Conservation (phyloP, 352 stramenopile species). For the Phytophthora macrochlamydospora region DNA sequence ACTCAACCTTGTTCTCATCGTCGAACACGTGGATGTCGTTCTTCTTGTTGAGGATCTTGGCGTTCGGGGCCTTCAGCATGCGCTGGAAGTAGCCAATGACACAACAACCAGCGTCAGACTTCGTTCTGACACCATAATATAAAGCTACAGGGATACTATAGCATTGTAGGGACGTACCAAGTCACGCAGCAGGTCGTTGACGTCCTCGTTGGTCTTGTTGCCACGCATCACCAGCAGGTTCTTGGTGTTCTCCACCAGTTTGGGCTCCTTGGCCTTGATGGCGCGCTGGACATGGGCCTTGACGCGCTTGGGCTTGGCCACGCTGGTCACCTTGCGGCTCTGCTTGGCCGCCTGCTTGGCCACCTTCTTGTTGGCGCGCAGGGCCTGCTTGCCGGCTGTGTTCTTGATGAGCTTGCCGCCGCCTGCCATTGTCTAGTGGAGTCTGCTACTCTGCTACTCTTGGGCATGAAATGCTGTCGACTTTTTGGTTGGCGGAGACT, state of each 20-base stretch:
- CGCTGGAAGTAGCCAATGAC: constrained; percentile 38
- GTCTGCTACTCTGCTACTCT: constrained; percentile 5
- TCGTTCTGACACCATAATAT: too few relatives aligned
- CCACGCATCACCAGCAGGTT: constrained; percentile 87
- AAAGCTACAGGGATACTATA: too few relatives aligned
- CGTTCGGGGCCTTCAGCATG: constrained; percentile 87
- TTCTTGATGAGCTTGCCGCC: constrained; percentile 72
- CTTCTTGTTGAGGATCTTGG: constrained; percentile 92
- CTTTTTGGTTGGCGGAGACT: constrained; percentile 13
- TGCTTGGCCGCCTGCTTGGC: constrained; percentile 70
- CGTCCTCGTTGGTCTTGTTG: constrained; percentile 89
- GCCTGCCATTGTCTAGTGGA: constrained; percentile 47
- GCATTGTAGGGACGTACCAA: constrained; percentile 44
- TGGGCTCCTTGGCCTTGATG: constrained; percentile 90
- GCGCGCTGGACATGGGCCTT: constrained; percentile 83
- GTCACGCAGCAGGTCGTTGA: constrained; percentile 84
- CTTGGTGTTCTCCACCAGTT: constrained; percentile 93
- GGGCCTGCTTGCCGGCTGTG: constrained; percentile 70
- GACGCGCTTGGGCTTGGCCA: constrained; percentile 79
- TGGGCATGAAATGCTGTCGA: background rate
- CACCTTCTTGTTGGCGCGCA: constrained; percentile 70
- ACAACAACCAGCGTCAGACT: background rate
- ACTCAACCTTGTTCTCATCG: constrained; percentile 93
- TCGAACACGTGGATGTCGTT: constrained; percentile 96
- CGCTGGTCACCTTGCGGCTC: constrained; percentile 70